A percentile compares a stretch with the other conserved stretches of the same genome.
Conservation (phyloP, 1,284 basidiomycete species). For the Cryptococcus sp. region DNA sequence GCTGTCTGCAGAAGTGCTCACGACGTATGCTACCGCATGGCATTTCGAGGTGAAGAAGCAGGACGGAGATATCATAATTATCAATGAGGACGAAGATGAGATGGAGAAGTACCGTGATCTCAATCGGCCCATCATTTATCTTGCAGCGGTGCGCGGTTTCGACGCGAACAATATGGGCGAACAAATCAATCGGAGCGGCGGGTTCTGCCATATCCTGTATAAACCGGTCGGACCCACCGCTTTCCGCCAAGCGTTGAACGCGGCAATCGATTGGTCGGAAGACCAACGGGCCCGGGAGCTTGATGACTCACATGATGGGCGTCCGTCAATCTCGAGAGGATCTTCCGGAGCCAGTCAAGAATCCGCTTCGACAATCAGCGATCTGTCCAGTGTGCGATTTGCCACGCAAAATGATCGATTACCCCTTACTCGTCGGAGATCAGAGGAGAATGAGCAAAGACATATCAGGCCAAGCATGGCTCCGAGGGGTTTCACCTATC, state of each 20-base stretch:
- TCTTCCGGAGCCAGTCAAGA: conserved; percentile 32
- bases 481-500: conserved; percentile 45
- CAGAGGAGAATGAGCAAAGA: conserved; percentile 45
- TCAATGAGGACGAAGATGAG: conserved; percentile 74
- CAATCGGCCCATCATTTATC: conserved; percentile 50
- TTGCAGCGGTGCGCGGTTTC: conserved; percentile 70
- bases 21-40: conserved; percentile 76
- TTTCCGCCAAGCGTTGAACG: conserved; percentile 67
- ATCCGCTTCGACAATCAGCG: conserved; percentile 33
- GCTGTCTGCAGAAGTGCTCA: conserved; percentile 66
- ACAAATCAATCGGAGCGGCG: conserved; percentile 64
- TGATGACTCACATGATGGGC: conserved; percentile 10
- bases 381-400: conserved; percentile 24
- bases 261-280: conserved; percentile 66
- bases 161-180: conserved; percentile 49
- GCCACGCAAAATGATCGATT: conserved; percentile 16
- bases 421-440: conserved; percentile 42
- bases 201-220: conserved; percentile 80
- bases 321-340: conserved; percentile 37
- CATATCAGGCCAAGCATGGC: conserved; percentile 40
- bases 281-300: conserved; percentile 9
- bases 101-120: conserved; percentile 58
- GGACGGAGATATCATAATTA: conserved; percentile 71
- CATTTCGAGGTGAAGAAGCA: conserved; percentile 62
- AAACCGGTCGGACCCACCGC: conserved; percentile 86